Percentiles rank a stretch among this genome's conserved stretches.
Conservation (phyloP, 108 stramenopile genomes). For the Nitzschia palea region DNA sequence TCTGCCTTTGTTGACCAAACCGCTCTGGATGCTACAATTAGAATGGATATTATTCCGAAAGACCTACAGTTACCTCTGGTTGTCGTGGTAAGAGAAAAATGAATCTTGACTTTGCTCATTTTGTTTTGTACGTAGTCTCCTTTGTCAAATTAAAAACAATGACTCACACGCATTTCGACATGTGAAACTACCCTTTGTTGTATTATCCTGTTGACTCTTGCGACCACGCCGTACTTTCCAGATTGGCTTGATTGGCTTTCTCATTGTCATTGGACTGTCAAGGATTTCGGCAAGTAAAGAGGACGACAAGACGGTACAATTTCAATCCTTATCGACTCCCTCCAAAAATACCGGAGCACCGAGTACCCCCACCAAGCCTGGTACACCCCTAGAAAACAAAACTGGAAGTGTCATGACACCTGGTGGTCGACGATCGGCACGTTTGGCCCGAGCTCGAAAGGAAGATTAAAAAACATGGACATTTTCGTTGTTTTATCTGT, state of each 20-base stretch:
- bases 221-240: neutral
- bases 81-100: slow-evolving; percentile 19
- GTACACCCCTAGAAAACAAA: slow-evolving; percentile 24
- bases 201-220: neutral
- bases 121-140: neutral
- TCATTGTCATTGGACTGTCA: slow-evolving; percentile 23
- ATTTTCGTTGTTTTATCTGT: too few species aligned
- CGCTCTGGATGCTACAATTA: too few species aligned
- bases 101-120: neutral
- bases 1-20: too few species aligned
- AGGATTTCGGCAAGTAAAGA: slow-evolving; percentile 11
- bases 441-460: slow-evolving; percentile 42
- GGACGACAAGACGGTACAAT: neutral
- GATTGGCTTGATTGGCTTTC: slow-evolving; percentile 32
- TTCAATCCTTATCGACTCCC: neutral
- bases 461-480: slow-evolving; percentile 34
- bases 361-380: neutral
- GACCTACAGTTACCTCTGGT: slow-evolving; percentile 28
- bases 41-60: slow-evolving; percentile 24
- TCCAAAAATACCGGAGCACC: neutral
- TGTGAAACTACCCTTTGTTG: slow-evolving; percentile 1
- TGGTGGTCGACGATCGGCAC: slow-evolving; percentile 58
- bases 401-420: slow-evolving; percentile 56
- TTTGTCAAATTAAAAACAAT: too few species aligned
- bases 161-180: too few species aligned